A percentile compares a stretch with the other conserved stretches of the same genome.
Conservation (phyloP, 1,139 yeast species). For the Saccharomyces hybrid region DNA sequence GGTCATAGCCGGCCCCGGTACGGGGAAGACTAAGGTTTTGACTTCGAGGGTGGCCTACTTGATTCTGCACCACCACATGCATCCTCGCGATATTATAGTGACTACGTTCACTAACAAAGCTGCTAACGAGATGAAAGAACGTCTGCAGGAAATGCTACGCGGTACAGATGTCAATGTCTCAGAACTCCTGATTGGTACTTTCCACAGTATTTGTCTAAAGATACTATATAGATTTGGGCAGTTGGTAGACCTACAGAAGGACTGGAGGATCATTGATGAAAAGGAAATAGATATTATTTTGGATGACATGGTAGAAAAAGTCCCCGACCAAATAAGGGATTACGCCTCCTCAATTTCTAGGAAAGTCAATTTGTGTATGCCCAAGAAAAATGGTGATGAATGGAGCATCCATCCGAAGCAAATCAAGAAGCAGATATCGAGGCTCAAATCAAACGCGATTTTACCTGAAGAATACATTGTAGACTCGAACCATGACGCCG, state of each 20-base stretch:
- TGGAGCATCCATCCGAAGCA: constrained; percentile 32
- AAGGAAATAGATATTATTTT: constrained; percentile 50
- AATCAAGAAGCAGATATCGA: constrained; percentile 42
- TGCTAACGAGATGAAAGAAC: constrained; percentile 68
- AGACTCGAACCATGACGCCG: constrained; percentile 27
- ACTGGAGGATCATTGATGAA: constrained; percentile 58
- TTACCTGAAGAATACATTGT: constrained; percentile 35
- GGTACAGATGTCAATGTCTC: constrained; percentile 35
- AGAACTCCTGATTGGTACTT: constrained; percentile 67
- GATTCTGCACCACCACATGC: constrained; percentile 41
- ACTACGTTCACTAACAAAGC: constrained; percentile 91
- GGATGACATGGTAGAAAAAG: constrained; percentile 36
- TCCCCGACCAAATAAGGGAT: constrained; percentile 31
- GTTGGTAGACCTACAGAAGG: constrained; percentile 39
- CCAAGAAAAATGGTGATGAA: constrained; percentile 21
- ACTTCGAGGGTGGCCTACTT: constrained; percentile 72
- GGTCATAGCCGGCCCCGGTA: constrained; percentile 90
- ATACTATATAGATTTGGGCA: constrained; percentile 52
- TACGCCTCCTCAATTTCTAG: constrained; percentile 25
- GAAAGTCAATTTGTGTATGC: constrained; percentile 25
- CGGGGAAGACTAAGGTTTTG: constrained; percentile 76
- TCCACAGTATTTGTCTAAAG: constrained; percentile 69
- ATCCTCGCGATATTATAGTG: constrained; percentile 60
- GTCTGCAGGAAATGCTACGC: constrained; percentile 42
- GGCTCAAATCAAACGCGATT: constrained; percentile 43